These are phyloP conservation scores for Sporothrix dimorphospora DNA, from an alignment of 2,329 filamentous ascomycete species.

Conservation along the genomic window DNA sequence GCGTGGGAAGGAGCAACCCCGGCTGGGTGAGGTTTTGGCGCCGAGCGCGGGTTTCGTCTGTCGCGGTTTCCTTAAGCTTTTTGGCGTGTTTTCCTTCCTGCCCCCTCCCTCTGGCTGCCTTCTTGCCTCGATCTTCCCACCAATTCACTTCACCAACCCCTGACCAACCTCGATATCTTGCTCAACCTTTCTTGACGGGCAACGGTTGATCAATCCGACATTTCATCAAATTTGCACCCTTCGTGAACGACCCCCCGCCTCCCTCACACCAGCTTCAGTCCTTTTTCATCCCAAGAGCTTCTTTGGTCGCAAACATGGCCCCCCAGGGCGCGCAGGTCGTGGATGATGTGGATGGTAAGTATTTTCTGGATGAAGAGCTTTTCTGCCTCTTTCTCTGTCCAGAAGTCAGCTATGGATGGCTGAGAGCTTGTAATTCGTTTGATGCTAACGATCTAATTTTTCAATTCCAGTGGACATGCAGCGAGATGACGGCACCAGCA, in stretches of 20 bases:
- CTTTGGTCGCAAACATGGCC: conserved; percentile 45
- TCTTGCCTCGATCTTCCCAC: not conserved
- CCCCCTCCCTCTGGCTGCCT: conserved; percentile 8
- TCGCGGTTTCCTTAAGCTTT: conserved; percentile 23
- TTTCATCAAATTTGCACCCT: not conserved
- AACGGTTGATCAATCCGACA: not conserved
- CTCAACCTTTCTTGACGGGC: too few species aligned
- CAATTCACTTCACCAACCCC: conserved; percentile 6
- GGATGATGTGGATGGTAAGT: conserved; percentile 55
- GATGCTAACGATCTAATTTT: conserved; percentile 33
- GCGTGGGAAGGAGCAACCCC: conserved; percentile 16
- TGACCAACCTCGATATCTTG: not conserved
- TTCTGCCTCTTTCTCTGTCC: not conserved
- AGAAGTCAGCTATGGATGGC: too few species aligned
- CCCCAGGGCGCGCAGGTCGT: conserved; percentile 47
- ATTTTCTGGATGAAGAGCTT: not conserved
- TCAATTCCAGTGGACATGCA: conserved; percentile 48
- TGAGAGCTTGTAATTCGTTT: not conserved
- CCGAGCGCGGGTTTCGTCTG: not conserved
- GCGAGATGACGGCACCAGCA: conserved; percentile 66
- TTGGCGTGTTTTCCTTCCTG: conserved; percentile 16
- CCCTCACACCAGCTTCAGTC: not conserved
- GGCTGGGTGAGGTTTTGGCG: not conserved
- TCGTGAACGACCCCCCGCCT: not conserved
- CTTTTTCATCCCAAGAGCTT: not conserved